phyloP scores from a whole-genome alignment of 495 filamentous ascomycete genomes.

The Baudoinia panamericana region DNA sequence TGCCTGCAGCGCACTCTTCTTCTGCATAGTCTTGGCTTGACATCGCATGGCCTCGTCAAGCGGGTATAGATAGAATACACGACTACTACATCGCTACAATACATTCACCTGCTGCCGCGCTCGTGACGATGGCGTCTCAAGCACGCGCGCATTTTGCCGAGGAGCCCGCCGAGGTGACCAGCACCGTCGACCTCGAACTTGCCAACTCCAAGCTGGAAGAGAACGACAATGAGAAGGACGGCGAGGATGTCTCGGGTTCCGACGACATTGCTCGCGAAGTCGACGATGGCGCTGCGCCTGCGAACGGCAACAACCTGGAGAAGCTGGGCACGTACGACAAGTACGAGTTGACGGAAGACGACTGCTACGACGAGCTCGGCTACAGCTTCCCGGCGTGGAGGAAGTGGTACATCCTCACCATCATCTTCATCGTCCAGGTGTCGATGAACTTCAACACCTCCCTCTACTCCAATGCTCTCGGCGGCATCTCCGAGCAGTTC shows the following conservation, averaged over 20 bases:
- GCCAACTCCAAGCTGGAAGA: constrained; percentile 14
- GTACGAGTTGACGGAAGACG: constrained; percentile 48
- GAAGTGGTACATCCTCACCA: constrained; percentile 61
- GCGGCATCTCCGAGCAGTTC: constrained; percentile 48
- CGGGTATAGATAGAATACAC: too few species aligned
- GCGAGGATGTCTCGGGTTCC: not conserved
- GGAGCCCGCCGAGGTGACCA: constrained; percentile 3
- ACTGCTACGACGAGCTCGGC: constrained; percentile 52
- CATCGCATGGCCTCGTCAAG: too few species aligned
- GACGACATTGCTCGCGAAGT: not conserved
- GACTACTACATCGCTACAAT: not conserved
- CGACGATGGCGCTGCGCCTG: not conserved
- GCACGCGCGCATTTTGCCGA: constrained; percentile 6
- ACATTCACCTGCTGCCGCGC: not conserved
- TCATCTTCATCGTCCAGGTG: constrained; percentile 64
- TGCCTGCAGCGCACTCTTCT: too few species aligned
- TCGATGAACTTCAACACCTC: constrained; percentile 81
- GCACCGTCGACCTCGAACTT: not conserved
- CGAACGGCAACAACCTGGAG: constrained; percentile 4
- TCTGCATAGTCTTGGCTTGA: too few species aligned
- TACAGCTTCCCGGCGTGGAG: constrained; percentile 51
- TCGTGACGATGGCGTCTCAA: constrained; percentile 4
- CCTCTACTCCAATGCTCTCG: constrained; percentile 54
- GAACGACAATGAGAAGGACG: constrained; percentile 2
- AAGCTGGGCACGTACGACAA: constrained; percentile 32